phyloP scores from a whole-genome alignment of 140 eudicot genomes.

The Stevia rebaudiana region DNA sequence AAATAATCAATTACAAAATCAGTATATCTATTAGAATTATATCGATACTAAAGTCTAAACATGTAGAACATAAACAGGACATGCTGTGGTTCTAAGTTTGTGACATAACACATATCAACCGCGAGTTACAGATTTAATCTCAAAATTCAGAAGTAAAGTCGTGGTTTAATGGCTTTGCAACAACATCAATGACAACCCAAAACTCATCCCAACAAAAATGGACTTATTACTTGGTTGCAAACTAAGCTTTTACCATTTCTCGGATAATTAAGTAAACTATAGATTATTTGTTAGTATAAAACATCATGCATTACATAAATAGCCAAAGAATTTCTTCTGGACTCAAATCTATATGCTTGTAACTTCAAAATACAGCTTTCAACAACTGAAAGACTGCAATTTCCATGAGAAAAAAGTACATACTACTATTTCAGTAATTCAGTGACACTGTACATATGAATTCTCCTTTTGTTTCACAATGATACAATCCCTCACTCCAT shows the following conservation, averaged over 20 bases:
- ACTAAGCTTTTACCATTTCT: not conserved
- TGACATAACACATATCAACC: not conserved
- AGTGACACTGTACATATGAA: not conserved
- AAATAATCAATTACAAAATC: not conserved
- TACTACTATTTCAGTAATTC: not conserved
- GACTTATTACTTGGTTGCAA: not conserved
- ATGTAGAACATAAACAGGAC: not conserved
- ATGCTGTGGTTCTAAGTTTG: not conserved
- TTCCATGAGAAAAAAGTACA: not conserved
- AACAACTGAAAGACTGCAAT: not conserved
- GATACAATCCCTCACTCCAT: not conserved
- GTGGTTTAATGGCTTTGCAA: not conserved
- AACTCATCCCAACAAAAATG: not conserved
- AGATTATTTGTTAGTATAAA: not conserved
- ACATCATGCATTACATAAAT: not conserved
- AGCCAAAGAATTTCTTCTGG: constrained; percentile 2
- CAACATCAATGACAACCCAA: not conserved
- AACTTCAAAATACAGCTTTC: not conserved
- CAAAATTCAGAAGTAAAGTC: not conserved
- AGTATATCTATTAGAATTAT: not conserved
- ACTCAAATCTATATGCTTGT: not conserved
- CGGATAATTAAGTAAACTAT: not conserved
- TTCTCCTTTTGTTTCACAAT: constrained; percentile 5
- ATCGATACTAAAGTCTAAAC: not conserved
- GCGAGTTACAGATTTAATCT: not conserved